Evolutionary conservation across 2,329 filamentous ascomycete species (phyloP).

Genomic region (Phaeosphaeria sp.): DNA sequence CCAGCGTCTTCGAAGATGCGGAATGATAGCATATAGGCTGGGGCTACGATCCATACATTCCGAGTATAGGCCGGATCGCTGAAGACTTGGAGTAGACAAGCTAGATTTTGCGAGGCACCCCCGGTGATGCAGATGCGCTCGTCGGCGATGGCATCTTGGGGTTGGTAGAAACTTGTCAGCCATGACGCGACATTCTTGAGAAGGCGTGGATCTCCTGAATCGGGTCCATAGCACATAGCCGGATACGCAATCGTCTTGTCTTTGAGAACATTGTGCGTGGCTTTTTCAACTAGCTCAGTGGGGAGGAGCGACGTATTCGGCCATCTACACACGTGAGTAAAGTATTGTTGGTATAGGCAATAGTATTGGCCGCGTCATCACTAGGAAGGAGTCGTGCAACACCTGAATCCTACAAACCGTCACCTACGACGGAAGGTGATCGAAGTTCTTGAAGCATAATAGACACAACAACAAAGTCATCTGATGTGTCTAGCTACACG

Average conservation of each 20-base stretch:
- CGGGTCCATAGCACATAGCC: constrained; percentile 80
- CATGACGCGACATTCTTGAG: constrained; percentile 73
- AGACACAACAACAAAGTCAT: no score
- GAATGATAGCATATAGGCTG: constrained; percentile 84
- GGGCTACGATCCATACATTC: constrained; percentile 80
- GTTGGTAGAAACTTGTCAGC: constrained; percentile 69
- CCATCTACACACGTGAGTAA: constrained; percentile 65
- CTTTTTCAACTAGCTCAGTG: constrained; percentile 64
- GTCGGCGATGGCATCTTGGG: constrained; percentile 52
- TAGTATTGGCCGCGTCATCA: no score
- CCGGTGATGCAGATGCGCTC: constrained; percentile 81
- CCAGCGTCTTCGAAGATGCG: constrained; percentile 84
- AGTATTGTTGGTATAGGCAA: constrained; percentile 1
- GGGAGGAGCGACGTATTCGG: constrained; percentile 72
- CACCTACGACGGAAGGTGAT: no score
- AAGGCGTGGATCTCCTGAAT: constrained; percentile 65
- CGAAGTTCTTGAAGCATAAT: no score
- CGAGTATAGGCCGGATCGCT: constrained; percentile 79
- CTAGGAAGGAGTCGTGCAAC: constrained; percentile 25
- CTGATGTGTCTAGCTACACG: no score
- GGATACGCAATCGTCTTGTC: constrained; percentile 65
- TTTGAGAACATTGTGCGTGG: constrained; percentile 67
- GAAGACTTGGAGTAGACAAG: constrained; percentile 78
- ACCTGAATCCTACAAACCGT: no score
- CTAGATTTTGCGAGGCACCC: constrained; percentile 83